Percentiles rank a stretch among this genome's conserved stretches.
phyloP scores from a whole-genome alignment of 2,329 filamentous ascomycete genomes.

The Fusarium sp. region DNA sequence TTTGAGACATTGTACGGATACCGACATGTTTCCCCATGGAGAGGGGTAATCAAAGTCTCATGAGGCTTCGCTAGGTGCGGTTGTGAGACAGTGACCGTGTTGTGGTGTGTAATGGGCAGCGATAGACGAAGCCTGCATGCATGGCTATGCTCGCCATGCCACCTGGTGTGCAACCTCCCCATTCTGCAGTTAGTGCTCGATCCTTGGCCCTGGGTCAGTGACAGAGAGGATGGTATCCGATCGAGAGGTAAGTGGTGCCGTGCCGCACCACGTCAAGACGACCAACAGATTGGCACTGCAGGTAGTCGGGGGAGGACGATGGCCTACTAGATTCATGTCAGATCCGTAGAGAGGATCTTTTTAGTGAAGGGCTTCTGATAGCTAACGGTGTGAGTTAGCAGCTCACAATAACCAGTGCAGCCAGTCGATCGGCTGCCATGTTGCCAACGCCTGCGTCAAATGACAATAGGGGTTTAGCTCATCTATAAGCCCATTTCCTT shows the following conservation, averaged over 20 bases:
- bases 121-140: conserved; percentile 9
- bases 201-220: conserved; percentile 13
- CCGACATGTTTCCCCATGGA: conserved; percentile 1
- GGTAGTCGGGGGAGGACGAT: conserved; percentile 3
- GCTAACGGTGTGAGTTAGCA: conserved; percentile 5
- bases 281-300: conserved; percentile 21
- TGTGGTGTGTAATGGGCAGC: conserved; percentile 18
- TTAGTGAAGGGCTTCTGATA: background rate
- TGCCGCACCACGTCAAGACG: conserved; percentile 19
- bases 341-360: background rate
- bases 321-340: background rate
- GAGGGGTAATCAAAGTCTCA: conserved; percentile 21
- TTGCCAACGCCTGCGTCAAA: conserved; percentile 8
- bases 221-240: conserved; percentile 22
- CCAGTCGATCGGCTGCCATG: background rate
- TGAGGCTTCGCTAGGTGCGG: background rate
- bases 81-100: conserved; percentile 16
- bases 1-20: conserved; percentile 6
- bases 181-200: conserved; percentile 9
- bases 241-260: conserved; percentile 21
- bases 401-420: background rate
- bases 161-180: background rate
- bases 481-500: conserved; percentile 1
- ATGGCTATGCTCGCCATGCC: background rate
- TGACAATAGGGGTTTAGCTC: background rate